Base-by-base conservation (phyloP, 257 asterid species). In the Lycium barbarum region DNA sequence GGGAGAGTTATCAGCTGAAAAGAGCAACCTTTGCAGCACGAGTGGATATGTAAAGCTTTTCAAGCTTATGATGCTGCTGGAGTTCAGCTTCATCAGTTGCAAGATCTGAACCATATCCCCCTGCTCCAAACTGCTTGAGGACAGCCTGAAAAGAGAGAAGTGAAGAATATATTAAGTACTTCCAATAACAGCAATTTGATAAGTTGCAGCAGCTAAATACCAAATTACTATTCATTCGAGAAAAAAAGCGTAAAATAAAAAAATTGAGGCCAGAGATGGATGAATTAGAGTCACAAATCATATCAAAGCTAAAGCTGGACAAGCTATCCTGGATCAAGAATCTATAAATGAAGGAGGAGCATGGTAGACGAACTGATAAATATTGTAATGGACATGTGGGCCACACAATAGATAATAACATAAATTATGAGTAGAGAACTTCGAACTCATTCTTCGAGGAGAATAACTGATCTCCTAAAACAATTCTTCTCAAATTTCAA, bases 11-110 rank as follows among this genome's bases (percentile, higher is more conserved):
- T 73, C 15, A 63, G 76, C 57, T 49, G 26, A 43, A 13, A 9
- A 72, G 78, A 76, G 70, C 57, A 82, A 97, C 99, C 98, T 97
- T 97, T 81, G 99, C 99, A 84, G 97, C 95, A 88, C 99, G 99
- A 62, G 99, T 97, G 80, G 99, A 97, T 88, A 95, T 90, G 91
- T 93, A 97, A 49, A 97, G 94, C 88, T 93, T 94, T 91, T 97
- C 99, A 51, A 97, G 97, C 86, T 95, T 97, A 90, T 95, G 99
- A 91, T 97, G 99, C 92, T 95, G 98, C 88, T 88, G 98, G 87
- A 92, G 76, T 86, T 95, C 98, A 62, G 95, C 93, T 73, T 95
- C 97, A 92, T 94, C 98, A 76, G 95, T 88, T 84, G 71, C 88
- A 84, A 83, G 84, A 84, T 97, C 99, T 83, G 99, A 92, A 87